Conservation (phyloP, 306 rosid species). For the Adenanthera pavonina region DNA sequence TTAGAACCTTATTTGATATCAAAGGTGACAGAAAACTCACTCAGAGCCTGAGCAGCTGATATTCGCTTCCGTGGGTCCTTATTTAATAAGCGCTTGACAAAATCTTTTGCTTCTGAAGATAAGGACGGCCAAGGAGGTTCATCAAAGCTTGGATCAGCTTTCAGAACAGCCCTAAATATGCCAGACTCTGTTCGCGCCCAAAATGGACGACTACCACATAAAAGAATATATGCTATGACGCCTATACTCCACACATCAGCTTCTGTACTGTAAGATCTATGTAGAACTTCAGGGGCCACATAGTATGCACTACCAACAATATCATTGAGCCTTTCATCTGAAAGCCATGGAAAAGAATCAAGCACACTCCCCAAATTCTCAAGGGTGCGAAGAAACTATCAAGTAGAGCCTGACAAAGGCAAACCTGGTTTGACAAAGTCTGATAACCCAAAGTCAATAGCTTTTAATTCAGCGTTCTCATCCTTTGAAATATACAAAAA, state of each 20-base stretch:
- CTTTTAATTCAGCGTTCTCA: constrained; percentile 66
- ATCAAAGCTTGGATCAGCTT: constrained; percentile 72
- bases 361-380: constrained; percentile 23
- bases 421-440: constrained; percentile 77
- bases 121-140: constrained; percentile 78
- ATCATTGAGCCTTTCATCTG: constrained; percentile 80
- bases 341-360: constrained; percentile 28
- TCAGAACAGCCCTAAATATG: constrained; percentile 69
- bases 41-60: constrained; percentile 76
- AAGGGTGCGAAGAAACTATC: constrained; percentile 1
- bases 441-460: constrained; percentile 81
- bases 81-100: constrained; percentile 66
- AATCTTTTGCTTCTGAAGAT: constrained; percentile 71
- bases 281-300: constrained; percentile 82
- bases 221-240: constrained; percentile 74
- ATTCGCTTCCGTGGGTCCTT: constrained; percentile 77
- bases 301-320: constrained; percentile 83
- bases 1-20: constrained; percentile 21
- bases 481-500: constrained; percentile 67
- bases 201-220: constrained; percentile 84
- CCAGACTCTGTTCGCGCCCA: constrained; percentile 84
- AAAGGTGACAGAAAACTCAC: constrained; percentile 44
- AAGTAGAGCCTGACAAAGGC: constrained; percentile 18
- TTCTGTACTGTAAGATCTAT: constrained; percentile 71
- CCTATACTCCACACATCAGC: constrained; percentile 84